Evolutionary conservation across 768 basidiomycete species (phyloP), one percentile per base, ranked within the genome.

Genomic region (Pilatotrama ljubarskyi): DNA sequence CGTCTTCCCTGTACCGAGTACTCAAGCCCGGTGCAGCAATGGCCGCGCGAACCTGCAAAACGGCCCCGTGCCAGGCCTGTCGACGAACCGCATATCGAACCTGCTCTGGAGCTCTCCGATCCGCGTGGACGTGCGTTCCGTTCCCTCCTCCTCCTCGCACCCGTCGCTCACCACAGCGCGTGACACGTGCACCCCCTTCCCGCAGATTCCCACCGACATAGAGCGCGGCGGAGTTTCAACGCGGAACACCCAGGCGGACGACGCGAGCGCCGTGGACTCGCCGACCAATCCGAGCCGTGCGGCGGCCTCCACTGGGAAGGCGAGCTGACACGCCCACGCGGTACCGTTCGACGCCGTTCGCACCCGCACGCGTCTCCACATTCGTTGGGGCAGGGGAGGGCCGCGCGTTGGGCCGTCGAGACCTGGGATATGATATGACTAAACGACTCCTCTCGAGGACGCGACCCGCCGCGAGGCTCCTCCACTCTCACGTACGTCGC

Each of bases 1-100:
- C 25, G 1, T 7, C 11, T 1, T 50, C 13, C 36, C 35, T 24
- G 13, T 6, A 14, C 32, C 36, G 5, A 49, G 38, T 42, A 18
- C 8, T 37, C 11, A 35, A 9, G 7, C 20, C 41, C 15, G 2
- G 14, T 13, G 2, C 24, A 63, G 62, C 10, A 63, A 63, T 32
- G 62, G 62, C 3, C 62, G 62, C 17, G 62, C 62, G 7, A 51
- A 55, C 6, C 48, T 63, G 8, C 62, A 58, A 44, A 48, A 63
- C 36, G 62, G 53, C 6, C 59, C 53, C 20, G 46, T 25, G 3
- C 62, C 62, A 3, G 56, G 51, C 13, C 44, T 54, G 46, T 58
- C 62, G 5, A 58, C 62, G 11, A 50, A 54, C 35, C 51, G 47
- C 22, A 22, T 58, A 15, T 58, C 57, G 7, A 54, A 54, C 42